A percentile compares a stretch with the other conserved stretches of the same genome.
Conservation (phyloP, 2,329 filamentous ascomycete species). For the Balansia obtecta region DNA sequence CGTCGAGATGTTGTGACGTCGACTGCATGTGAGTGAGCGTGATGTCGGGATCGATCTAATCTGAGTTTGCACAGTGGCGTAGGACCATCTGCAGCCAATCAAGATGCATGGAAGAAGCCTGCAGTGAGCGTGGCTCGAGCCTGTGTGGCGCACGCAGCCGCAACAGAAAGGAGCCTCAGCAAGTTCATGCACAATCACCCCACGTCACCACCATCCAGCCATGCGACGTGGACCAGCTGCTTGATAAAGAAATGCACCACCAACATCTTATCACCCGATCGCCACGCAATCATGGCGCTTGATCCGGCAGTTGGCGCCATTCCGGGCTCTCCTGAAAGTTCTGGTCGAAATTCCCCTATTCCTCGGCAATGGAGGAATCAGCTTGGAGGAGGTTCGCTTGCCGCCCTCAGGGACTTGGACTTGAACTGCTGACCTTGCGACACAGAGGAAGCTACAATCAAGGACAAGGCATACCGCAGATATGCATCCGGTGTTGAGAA, state of each 20-base stretch:
- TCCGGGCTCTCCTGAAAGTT: slow-evolving; percentile 67
- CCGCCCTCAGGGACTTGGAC: slow-evolving; percentile 5
- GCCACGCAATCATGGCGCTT: slow-evolving; percentile 43
- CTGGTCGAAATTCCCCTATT: slow-evolving; percentile 66
- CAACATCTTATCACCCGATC: slow-evolving; percentile 9
- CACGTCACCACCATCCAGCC: slow-evolving; percentile 1
- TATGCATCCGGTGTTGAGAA: slow-evolving; percentile 85
- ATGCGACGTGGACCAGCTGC: slow-evolving; percentile 4
- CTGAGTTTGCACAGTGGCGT: too few species aligned
- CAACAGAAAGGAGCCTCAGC: too few species aligned
- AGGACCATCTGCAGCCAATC: background rate
- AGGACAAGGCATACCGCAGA: slow-evolving; percentile 65
- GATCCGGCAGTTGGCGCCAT: slow-evolving; percentile 44
- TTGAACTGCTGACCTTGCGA: slow-evolving; percentile 1
- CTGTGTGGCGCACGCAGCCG: too few species aligned
- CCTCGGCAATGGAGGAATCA: slow-evolving; percentile 67
- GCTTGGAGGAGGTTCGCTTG: slow-evolving; percentile 57
- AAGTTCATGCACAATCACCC: background rate
- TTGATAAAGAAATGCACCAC: slow-evolving; percentile 3
- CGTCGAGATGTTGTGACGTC: background rate
- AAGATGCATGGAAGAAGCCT: background rate
- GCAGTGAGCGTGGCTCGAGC: too few species aligned
- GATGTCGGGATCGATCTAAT: background rate
- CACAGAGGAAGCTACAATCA: slow-evolving; percentile 41
- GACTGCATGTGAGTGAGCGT: background rate